These are phyloP conservation scores for Eucalyptus pauciflora DNA, from an alignment of 345 rosid species.

Conservation along the genomic window DNA sequence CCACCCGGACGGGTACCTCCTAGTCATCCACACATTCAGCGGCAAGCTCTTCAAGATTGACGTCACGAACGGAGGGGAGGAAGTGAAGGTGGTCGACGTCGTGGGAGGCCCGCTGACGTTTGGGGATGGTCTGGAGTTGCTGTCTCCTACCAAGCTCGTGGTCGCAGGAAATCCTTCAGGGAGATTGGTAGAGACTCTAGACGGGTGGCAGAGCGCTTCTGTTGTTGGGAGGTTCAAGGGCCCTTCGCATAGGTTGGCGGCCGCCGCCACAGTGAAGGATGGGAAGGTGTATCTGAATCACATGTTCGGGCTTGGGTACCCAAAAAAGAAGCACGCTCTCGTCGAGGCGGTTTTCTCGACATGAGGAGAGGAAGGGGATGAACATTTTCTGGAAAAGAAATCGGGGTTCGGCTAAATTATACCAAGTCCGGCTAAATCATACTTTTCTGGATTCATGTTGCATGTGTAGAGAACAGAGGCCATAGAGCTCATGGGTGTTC, in stretches of 20 bases:
- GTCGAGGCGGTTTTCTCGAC: conserved; percentile 61
- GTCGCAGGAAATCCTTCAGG: conserved; percentile 76
- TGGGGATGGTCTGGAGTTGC: conserved; percentile 68
- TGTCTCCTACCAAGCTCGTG: conserved; percentile 60
- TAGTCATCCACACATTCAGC: conserved; percentile 56
- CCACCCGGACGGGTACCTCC: conserved; percentile 74
- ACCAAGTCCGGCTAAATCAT: neutral
- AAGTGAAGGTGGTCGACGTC: conserved; percentile 36
- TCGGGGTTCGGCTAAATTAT: too few relatives aligned
- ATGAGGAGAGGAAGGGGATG: neutral
- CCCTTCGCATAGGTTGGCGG: conserved; percentile 54
- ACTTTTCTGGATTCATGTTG: neutral
- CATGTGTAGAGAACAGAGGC: neutral
- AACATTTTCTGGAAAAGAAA: neutral
- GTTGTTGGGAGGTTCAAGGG: conserved; percentile 55
- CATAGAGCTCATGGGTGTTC: neutral
- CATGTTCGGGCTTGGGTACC: conserved; percentile 69
- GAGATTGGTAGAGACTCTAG: conserved; percentile 63
- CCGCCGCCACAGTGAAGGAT: conserved; percentile 76
- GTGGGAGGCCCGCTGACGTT: conserved; percentile 39
- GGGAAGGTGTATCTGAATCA: conserved; percentile 74
- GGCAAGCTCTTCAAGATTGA: conserved; percentile 63
- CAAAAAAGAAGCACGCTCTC: conserved; percentile 67
- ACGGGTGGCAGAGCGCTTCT: conserved; percentile 78
- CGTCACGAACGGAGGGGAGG: conserved; percentile 15